These are phyloP conservation scores for Pleurotus salmoneostramineus DNA, from an alignment of 768 basidiomycete species.

Conservation along the genomic window DNA sequence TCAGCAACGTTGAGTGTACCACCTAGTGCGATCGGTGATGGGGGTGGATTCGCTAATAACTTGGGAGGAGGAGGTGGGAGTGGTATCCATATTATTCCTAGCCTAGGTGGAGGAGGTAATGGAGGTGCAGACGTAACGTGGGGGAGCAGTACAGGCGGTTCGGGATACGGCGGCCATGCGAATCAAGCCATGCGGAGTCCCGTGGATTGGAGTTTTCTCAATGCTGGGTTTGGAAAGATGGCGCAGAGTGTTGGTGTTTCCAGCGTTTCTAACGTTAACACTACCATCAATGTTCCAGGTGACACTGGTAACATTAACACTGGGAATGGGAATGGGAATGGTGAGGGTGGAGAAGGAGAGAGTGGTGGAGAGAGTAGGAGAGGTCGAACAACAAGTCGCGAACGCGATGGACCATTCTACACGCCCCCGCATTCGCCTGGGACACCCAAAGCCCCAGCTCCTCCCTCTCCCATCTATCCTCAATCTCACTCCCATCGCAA, in stretches of 20 bases:
- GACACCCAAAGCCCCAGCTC: constrained; percentile 29
- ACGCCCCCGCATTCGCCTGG: constrained; percentile 52
- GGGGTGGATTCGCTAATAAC: constrained; percentile 2
- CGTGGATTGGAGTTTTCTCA: constrained; percentile 3
- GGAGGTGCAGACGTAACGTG: not conserved
- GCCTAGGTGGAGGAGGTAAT: not conserved
- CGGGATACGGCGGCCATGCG: not conserved
- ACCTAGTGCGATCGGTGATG: constrained; percentile 5
- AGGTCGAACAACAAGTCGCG: not conserved
- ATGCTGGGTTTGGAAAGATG: constrained; percentile 4
- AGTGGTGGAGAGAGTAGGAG: not conserved
- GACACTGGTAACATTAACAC: no score
- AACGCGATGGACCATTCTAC: constrained; percentile 41
- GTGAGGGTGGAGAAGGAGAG: not conserved
- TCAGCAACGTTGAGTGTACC: constrained; percentile 6
- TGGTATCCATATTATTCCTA: not conserved
- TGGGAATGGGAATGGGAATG: not conserved
- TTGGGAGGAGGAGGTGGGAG: not conserved
- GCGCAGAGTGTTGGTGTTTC: not conserved
- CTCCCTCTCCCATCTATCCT: no score
- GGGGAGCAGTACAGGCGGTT: not conserved
- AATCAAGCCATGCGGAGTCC: constrained; percentile 5
- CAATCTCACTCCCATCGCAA: no score
- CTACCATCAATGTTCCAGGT: no score
- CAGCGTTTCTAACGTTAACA: no score